Conservation (phyloP, 2,329 filamentous ascomycete genomes). For the Didymella segeticola region DNA sequence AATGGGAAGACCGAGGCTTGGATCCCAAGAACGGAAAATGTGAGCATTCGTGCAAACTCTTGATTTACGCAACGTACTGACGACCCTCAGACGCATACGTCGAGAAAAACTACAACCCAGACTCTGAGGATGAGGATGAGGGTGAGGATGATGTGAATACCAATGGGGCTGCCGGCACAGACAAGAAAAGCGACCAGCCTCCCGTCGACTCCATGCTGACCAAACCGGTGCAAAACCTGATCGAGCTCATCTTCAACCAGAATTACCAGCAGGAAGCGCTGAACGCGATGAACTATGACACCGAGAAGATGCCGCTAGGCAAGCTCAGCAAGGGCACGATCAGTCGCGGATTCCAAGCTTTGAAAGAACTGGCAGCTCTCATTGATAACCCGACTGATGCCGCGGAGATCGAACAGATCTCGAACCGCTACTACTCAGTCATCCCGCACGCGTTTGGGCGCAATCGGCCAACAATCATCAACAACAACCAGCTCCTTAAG, state of each 20-base stretch:
- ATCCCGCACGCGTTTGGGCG: conserved; percentile 86
- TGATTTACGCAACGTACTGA: neutral
- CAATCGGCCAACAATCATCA: conserved; percentile 73
- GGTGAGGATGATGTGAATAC: conserved; percentile 39
- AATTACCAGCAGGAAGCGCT: conserved; percentile 73
- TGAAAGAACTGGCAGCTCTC: conserved; percentile 76
- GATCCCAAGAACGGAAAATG: conserved; percentile 68
- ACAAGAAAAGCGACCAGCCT: conserved; percentile 39
- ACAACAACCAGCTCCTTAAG: conserved; percentile 65
- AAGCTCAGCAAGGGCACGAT: conserved; percentile 84
- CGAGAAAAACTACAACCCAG: conserved; percentile 76
- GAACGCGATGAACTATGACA: conserved; percentile 72
- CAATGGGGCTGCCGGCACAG: conserved; percentile 41
- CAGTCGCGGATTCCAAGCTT: conserved; percentile 72
- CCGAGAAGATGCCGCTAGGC: conserved; percentile 79
- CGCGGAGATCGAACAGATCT: conserved; percentile 67
- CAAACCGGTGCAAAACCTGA: conserved; percentile 68
- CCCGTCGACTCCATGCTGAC: conserved; percentile 61
- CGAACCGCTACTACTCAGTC: conserved; percentile 79
- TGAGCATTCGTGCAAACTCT: neutral
- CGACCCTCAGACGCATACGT: conserved; percentile 70
- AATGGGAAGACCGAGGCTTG: conserved; percentile 58
- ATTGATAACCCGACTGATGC: conserved; percentile 62
- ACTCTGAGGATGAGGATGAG: conserved; percentile 61
- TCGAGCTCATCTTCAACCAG: conserved; percentile 84